Base-by-base conservation (phyloP, 108 stramenopile genomes). In the Pseudonitzschia delicatissima region DNA sequence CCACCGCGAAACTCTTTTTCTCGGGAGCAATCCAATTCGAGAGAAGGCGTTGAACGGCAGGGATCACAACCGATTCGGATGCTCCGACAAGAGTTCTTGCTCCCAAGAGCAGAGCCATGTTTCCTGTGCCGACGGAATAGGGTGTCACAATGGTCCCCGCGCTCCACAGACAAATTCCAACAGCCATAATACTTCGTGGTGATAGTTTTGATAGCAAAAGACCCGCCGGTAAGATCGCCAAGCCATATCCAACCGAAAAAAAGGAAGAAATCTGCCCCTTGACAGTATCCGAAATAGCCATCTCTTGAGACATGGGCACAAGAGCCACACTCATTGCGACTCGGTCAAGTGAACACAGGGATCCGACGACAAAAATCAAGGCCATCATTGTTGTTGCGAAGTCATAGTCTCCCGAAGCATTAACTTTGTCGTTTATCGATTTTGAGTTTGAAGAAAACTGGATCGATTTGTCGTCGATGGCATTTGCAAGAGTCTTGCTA, bases 261-360 rank as follows among this genome's bases (percentile, higher is more conserved):
- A 87, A 74, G 45, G 85, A 84, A 18, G 84, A 77, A 31, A 96
- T 87, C 44, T 85, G 69, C 6, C 95, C 95, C 69, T 96, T 94
- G 55, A 86, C 80, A 7, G 87, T 88, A 34, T 93, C 91, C 8
- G 86, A 68, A 60, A 74, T 90, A 20, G 68, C 78, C 64, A 88
- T 83, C 44, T 91, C 90, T 21, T 68, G 31, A 17, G 87, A 78
- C 74, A 96, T 84, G 17, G 95, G 91, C n/a, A 96, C 50, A 17
- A 96, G 79, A 23, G 95, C 95, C 20, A 96, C 93, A 7, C 81
- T 80, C 95, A 96, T 96, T 13, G 93, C 93, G 1, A 94, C 93
- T 26, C 95, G 76, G 50, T 90, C 87, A 9, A 90, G 64, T 45
- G 88, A 74, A 4, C 81, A 85, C 21, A 93, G 73, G 48, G 82